Base-by-base conservation (phyloP, 345 rosid genomes). In the Triadica sebifera region DNA sequence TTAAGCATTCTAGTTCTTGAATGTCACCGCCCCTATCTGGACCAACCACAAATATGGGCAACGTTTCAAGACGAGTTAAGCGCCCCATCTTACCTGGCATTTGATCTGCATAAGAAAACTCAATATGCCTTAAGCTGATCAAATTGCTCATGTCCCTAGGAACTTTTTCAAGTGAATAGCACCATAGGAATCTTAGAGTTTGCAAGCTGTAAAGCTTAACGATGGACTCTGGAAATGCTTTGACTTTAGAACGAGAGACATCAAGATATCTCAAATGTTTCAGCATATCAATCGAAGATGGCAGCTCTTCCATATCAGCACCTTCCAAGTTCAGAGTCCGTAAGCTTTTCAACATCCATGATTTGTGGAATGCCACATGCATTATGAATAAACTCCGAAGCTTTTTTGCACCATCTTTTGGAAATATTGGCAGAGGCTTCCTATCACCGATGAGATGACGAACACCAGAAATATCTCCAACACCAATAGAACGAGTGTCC, bases 251-350 rank as follows among this genome's bases (percentile, higher is more conserved):
- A 5, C 8, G 3, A 10, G 83, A 71, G 13, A 79, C 38, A 29
- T 79, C 65, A 58, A 79, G 41, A 53, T 65, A 74, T 29, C 76
- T 75, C 73, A 80, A 72, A 65, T 73, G 76, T 52, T 53, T 72
- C 69, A 76, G 3, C 12, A n/a, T 43, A 1, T 51, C 45, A 29
- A 75, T 66, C 7, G 77, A 76, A 1, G 22, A 20, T 12, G 83
- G 43, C 60, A 76, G 34, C 22, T 29, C 65, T 62, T 34, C 20
- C 2, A 43, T 63, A 63, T 19, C 20, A 43, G 68, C 38, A 11
- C 2, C 29, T 0, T 43, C 12, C 10, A 20, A 8, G 11, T 65
- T 12, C 9, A 39, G 29, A 65, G 16, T 39, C 25, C 29, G 29
- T 51, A 39, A 65, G 51, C 34, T 39, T 20, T 25, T 5, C 43